phyloP scores from a whole-genome alignment of 2,329 filamentous ascomycete species.

The Bipolaris gigantea region DNA sequence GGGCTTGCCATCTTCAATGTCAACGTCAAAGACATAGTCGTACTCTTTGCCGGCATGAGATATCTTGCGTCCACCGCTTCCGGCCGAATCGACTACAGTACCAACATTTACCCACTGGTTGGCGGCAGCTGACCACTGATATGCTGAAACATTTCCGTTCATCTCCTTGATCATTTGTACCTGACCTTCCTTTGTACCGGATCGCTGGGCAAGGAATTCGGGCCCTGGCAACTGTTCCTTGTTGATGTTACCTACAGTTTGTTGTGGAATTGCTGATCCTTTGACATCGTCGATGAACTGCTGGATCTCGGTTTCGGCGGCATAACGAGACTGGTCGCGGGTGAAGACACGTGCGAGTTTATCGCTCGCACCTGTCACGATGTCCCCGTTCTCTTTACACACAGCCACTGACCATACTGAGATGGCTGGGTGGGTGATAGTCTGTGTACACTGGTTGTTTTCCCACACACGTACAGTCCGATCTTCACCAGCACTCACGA shows the following conservation, averaged over 20 bases:
- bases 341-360: slow-evolving; percentile 83
- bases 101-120: slow-evolving; percentile 83
- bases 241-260: slow-evolving; percentile 76
- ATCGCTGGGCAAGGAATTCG: slow-evolving; percentile 78
- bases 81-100: slow-evolving; percentile 89
- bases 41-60: slow-evolving; percentile 84
- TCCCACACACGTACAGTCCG: slow-evolving; percentile 91
- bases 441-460: slow-evolving; percentile 81
- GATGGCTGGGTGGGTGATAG: slow-evolving; percentile 94
- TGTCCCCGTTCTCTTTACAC: slow-evolving; percentile 80
- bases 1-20: slow-evolving; percentile 92
- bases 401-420: slow-evolving; percentile 94
- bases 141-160: slow-evolving; percentile 80
- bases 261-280: slow-evolving; percentile 81
- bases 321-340: slow-evolving; percentile 68
- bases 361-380: slow-evolving; percentile 92
- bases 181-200: slow-evolving; percentile 94
- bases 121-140: slow-evolving; percentile 74
- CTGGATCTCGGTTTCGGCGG: slow-evolving; percentile 66
- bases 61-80: slow-evolving; percentile 67
- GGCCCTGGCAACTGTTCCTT: slow-evolving; percentile 89
- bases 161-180: slow-evolving; percentile 86
- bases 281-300: slow-evolving; percentile 83
- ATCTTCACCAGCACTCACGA: slow-evolving; percentile 91
- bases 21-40: slow-evolving; percentile 95